phyloP scores from a whole-genome alignment of 371 early-diverging fungal species.

The Mortierella sp. region DNA sequence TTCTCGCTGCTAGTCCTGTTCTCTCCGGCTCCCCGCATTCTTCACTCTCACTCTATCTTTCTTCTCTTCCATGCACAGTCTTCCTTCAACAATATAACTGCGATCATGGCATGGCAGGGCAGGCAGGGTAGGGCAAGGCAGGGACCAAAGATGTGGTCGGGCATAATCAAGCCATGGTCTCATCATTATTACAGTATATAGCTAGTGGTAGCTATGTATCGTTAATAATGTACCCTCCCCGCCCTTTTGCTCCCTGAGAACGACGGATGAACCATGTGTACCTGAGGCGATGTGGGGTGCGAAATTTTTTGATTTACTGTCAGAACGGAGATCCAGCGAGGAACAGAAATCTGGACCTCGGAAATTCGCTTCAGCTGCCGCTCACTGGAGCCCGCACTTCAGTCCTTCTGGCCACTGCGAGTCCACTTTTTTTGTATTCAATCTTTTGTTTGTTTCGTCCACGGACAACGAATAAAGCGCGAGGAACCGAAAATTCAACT shows the following conservation, averaged over 20 bases:
- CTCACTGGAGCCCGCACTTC: too few species aligned
- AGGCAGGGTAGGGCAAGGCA: too few species aligned
- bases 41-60: neutral
- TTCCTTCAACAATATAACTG: too few species aligned
- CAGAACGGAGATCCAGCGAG: neutral
- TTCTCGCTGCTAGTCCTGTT: constrained; percentile 5
- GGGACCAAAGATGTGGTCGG: too few species aligned
- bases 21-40: constrained; percentile 9
- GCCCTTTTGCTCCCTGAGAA: neutral
- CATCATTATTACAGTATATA: too few species aligned
- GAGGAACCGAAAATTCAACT: constrained; percentile 18
- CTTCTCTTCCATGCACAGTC: neutral
- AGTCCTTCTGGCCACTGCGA: neutral
- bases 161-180: too few species aligned
- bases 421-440: neutral
- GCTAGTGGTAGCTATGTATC: too few species aligned
- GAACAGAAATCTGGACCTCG: neutral
- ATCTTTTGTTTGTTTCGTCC: constrained; percentile 13
- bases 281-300: constrained; percentile 6
- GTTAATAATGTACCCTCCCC: too few species aligned
- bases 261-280: neutral
- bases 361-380: neutral
- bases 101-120: too few species aligned
- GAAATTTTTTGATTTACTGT: neutral
- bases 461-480: constrained; percentile 36